phyloP scores from a whole-genome alignment of 2,329 filamentous ascomycete genomes.

The Zalaria obscura region DNA sequence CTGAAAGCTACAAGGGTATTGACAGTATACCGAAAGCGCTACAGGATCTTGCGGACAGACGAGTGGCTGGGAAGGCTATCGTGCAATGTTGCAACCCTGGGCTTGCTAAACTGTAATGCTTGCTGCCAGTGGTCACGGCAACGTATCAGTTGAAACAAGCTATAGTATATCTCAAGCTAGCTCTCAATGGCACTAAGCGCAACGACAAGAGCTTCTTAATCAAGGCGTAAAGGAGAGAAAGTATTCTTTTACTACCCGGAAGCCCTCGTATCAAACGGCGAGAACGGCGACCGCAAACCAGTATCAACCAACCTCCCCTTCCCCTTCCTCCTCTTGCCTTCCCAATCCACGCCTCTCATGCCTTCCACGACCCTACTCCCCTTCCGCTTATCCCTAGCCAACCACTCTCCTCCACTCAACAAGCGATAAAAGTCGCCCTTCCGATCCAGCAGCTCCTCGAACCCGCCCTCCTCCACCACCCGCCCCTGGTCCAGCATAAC shows the following conservation, averaged over 20 bases:
- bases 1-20: constrained; percentile 34
- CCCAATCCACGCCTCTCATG: constrained; percentile 1
- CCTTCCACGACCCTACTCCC: not conserved
- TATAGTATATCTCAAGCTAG: too few relatives aligned
- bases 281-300: not conserved
- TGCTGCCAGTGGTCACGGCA: too few relatives aligned
- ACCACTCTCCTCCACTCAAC: constrained; percentile 20
- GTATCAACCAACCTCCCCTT: not conserved
- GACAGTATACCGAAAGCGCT: constrained; percentile 36
- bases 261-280: not conserved
- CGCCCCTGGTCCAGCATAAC: constrained; percentile 57
- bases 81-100: constrained; percentile 16
- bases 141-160: too few relatives aligned
- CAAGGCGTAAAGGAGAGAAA: too few relatives aligned
- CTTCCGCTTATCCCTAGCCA: constrained; percentile 1
- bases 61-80: constrained; percentile 43
- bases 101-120: not conserved
- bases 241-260: too few relatives aligned
- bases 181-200: too few relatives aligned
- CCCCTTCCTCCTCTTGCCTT: not conserved
- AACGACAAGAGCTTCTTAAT: too few relatives aligned
- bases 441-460: constrained; percentile 39
- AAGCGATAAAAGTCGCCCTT: constrained; percentile 19
- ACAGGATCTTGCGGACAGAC: constrained; percentile 34
- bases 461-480: constrained; percentile 53